Base-by-base conservation (phyloP, 768 basidiomycete species). In the Boletus rufocinnamomeus region DNA sequence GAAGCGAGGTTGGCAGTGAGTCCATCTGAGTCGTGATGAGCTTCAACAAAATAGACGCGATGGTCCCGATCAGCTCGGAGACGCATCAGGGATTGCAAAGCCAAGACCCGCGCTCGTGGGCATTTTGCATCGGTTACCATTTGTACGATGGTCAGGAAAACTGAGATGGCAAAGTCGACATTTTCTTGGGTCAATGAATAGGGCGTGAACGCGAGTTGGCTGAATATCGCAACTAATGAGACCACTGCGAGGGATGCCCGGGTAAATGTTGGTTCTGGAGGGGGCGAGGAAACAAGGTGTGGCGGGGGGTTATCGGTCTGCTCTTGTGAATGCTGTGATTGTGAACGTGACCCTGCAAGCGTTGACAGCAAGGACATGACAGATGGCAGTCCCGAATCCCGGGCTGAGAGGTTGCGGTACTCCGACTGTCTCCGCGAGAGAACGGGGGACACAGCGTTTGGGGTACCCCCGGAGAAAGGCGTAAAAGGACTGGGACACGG, bases 61-160 rank as follows among this genome's bases (percentile, higher is more conserved):
- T 99, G 96, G 63, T 95, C 90, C 1, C 91, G 85, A 69, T 97
- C 95, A 1, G 91, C 94, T 55, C 96, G 82, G 21, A 98, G 77
- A 16, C 93, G 85, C 78, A 95, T 85, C 62, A 97, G 70, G 78
- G 96, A 97, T 68, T 94, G 92, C 21, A 98, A 76, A 5, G 88
- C 80, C 14, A 84, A 77, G 19, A 98, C 69, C 25, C 92, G 79
- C 0, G 89, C 87, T 41, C 83, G 77, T 0, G 84, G 64, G 10
- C 84, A 84, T 60, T 76, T 79, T 2, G 81, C 79, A 23, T 76
- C 69, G 0, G 72, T 66, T 5, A 81, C 67, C 16, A 88, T 70
- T 21, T 76, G 71, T 16, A 90, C 65, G 46, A 91, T 72, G 46
- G 76, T 74, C 0, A 71, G 59, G 70, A 82, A 91, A 17, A 91